A percentile compares a stretch with the other conserved stretches of the same genome.
These are phyloP conservation scores for Acacia acuminata DNA, from an alignment of 306 rosid species.

Conservation along the genomic window DNA sequence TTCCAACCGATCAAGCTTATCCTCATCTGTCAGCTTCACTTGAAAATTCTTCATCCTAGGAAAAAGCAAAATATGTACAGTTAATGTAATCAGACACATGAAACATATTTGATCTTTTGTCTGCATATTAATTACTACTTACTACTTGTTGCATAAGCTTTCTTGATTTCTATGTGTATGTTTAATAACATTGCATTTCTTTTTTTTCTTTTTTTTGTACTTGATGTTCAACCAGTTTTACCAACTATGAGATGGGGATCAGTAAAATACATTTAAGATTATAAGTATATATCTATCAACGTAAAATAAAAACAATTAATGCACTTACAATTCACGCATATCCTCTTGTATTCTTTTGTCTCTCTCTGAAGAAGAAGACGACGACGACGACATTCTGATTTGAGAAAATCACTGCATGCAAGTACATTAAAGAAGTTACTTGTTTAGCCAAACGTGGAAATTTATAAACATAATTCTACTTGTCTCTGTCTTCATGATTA, in stretches of 20 bases:
- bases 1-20: neutral
- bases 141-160: too few species aligned
- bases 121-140: too few species aligned
- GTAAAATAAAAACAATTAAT: neutral
- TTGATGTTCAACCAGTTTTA: too few species aligned
- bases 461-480: neutral
- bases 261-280: too few species aligned
- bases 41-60: neutral
- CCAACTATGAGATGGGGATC: too few species aligned
- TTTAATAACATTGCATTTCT: neutral
- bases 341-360: constrained; percentile 82
- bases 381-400: constrained; percentile 89
- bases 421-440: neutral
- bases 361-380: constrained; percentile 68
- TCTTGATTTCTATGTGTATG: neutral
- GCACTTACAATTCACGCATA: constrained; percentile 56
- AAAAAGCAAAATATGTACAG: neutral
- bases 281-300: too few species aligned
- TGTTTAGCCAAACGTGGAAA: neutral
- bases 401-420: constrained; percentile 16
- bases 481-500: neutral
- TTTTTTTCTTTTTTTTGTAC: too few species aligned
- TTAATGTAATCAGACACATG: too few species aligned
- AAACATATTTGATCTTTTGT: too few species aligned
- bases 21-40: neutral